These are phyloP conservation scores for Pouteria glomerata DNA, from an alignment of 148 eudicot species.

Conservation along the genomic window DNA sequence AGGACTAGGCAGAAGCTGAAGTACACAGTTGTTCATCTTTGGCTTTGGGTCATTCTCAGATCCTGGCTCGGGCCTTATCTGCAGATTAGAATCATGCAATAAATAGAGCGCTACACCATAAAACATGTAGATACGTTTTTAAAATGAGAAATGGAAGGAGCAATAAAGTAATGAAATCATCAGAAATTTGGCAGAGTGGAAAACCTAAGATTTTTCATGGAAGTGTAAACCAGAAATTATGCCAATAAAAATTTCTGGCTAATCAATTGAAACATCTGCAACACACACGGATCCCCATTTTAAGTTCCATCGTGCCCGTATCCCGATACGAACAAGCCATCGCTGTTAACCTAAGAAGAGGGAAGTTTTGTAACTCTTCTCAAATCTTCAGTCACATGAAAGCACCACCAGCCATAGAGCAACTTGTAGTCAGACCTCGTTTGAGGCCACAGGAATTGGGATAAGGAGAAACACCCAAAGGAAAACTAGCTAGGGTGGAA, in stretches of 20 bases:
- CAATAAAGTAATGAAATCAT: background rate
- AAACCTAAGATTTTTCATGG: background rate
- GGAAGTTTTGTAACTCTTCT: no score
- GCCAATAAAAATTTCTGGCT: background rate
- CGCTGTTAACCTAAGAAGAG: no score
- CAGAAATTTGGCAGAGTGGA: background rate
- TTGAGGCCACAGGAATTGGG: no score
- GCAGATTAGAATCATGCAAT: slow-evolving; percentile 11
- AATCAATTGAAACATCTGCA: background rate
- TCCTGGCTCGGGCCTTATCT: slow-evolving; percentile 36
- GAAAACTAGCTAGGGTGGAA: no score
- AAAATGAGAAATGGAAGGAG: background rate
- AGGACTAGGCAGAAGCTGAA: slow-evolving; percentile 43
- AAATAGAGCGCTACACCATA: background rate
- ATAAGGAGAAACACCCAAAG: no score
- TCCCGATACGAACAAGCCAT: no score
- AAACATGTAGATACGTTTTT: background rate
- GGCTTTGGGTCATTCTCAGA: slow-evolving; percentile 27
- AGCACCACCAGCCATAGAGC: no score
- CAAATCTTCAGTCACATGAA: no score
- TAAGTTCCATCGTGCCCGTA: background rate
- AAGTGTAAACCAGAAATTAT: background rate
- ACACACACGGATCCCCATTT: background rate
- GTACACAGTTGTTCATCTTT: slow-evolving; percentile 30
- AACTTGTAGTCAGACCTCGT: no score